Base-by-base conservation (phyloP, 2,329 filamentous ascomycete species). In the Drechmeria coniospora region DNA sequence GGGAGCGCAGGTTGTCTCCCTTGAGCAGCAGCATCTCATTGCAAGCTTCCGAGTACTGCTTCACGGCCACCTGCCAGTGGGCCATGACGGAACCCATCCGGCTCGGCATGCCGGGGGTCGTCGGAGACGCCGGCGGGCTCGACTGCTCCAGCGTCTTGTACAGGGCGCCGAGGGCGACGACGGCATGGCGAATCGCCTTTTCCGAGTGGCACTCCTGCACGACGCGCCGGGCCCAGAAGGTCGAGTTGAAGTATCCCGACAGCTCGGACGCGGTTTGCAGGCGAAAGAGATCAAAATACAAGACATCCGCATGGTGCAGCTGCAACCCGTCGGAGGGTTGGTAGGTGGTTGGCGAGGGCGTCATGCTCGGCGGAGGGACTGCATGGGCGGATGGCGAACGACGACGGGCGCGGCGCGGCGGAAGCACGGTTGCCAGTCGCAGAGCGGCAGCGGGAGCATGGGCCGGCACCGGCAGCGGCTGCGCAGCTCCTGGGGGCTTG, bases 71-170 rank as follows among this genome's bases (percentile, higher is more conserved):
- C 35, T 69, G 59, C 61, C 68, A 74, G 42, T 76, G 71, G 8
- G 46, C 46, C 30, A 49, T 46, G 1, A 62, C 57, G 21, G 43
- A 36, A 23, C 56, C 54, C 26, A 61, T 19, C 6, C 35, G 31
- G 5, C 26, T 35, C 20, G 32, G 33, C 4, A 37, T 29, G 21
- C 34, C 32, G 2, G 35, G 26, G 4, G 36, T 31, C 7, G 34
- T 25, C 3, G 26, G 24, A 3, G 61, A 61, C 2, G 61, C 56
- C 2, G 63, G 61, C 35, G 65, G 64, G 14, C 58, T 59, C 5
- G 62, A 59, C 42, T 68, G 64, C 32, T 77, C 72, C 6, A 76
- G 48, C 1, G 71, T 75, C 46, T 76, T 76, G 47, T 79, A 77
- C 21, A 79, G 51, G 4, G 72, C 71, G 11, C 72, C 74, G 6